These are phyloP conservation scores for Stagonosporopsis rhizophila DNA, from an alignment of 2,329 filamentous ascomycete species.

Conservation along the genomic window DNA sequence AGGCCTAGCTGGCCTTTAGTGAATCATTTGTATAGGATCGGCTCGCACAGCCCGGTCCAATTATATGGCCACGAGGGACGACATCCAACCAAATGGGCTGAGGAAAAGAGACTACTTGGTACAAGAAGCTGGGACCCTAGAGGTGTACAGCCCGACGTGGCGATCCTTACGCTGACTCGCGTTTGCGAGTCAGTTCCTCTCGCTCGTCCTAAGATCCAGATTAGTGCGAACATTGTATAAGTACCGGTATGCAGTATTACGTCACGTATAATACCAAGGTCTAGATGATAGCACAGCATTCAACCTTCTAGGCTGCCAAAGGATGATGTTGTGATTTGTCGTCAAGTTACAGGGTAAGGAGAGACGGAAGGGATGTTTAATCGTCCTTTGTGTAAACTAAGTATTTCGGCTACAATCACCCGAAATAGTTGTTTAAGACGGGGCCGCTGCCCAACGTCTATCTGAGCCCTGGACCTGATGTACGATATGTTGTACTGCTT, in stretches of 20 bases:
- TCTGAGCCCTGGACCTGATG: neutral
- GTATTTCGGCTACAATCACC: neutral
- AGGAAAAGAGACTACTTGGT: no score
- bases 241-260: neutral
- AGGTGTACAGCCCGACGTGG: no score
- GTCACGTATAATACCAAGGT: neutral
- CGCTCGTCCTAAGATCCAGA: neutral
- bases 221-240: neutral
- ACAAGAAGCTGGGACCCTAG: no score
- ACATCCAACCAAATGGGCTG: no score
- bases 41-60: no score
- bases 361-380: neutral
- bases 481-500: neutral
- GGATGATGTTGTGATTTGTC: neutral
- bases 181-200: neutral
- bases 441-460: conserved; percentile 2
- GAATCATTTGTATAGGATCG: neutral
- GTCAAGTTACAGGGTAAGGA: neutral
- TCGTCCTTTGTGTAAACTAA: neutral
- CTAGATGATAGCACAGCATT: neutral
- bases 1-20: neutral
- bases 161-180: neutral
- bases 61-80: no score
- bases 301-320: neutral
- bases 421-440: neutral